phyloP scores from a whole-genome alignment of 306 rosid genomes.

The Glycine latifolia region DNA sequence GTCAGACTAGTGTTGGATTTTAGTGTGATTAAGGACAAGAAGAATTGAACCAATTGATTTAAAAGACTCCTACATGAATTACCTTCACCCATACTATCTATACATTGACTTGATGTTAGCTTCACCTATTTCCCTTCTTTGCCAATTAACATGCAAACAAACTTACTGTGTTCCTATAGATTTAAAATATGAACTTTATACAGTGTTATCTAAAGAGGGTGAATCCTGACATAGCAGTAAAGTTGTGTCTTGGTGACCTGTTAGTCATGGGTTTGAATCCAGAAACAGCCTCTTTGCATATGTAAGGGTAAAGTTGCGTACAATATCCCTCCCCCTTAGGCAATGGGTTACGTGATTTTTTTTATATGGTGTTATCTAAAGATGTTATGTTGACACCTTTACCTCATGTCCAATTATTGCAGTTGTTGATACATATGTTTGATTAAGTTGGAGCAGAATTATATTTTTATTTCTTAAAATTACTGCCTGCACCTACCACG shows the following conservation, averaged over 20 bases:
- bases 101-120: conserved; percentile 13
- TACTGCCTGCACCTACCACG: conserved; percentile 22
- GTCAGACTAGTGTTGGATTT: conserved; percentile 1
- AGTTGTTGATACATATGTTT: neutral
- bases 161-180: neutral
- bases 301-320: too few relatives aligned
- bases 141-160: conserved; percentile 9
- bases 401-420: conserved; percentile 14
- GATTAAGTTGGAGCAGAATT: neutral
- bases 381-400: neutral
- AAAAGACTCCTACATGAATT: neutral
- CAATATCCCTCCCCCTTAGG: too few relatives aligned
- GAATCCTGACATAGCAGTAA: too few relatives aligned
- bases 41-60: conserved; percentile 2
- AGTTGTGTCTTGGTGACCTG: too few relatives aligned
- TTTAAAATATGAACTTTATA: conserved; percentile 21
- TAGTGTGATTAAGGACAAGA: neutral
- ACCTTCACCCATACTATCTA: neutral
- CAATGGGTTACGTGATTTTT: too few relatives aligned
- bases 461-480: neutral
- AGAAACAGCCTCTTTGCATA: too few relatives aligned
- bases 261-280: too few relatives aligned
- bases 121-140: neutral
- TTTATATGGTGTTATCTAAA: neutral
- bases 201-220: neutral